These are phyloP conservation scores for Kwoniella sp. DNA, from an alignment of 768 basidiomycete genomes.

Conservation along the genomic window DNA sequence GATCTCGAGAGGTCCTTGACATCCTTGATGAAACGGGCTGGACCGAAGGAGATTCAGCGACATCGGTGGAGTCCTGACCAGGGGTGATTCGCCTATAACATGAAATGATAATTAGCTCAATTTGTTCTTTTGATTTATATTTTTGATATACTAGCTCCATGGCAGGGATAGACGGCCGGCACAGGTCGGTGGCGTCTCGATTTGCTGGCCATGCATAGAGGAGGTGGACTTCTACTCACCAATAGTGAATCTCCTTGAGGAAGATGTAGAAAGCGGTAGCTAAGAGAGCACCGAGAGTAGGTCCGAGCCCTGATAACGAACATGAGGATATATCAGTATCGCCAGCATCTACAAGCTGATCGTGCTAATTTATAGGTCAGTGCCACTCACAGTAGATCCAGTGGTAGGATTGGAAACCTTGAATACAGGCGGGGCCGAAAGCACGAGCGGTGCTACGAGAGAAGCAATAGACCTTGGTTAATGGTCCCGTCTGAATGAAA, in stretches of 20 bases:
- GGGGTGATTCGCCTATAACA: constrained; percentile 22
- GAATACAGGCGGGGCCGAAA: constrained; percentile 48
- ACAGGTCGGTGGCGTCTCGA: too few species aligned
- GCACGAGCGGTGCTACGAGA: constrained; percentile 48
- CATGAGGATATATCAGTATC: not conserved
- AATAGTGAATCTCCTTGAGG: constrained; percentile 59
- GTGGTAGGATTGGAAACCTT: constrained; percentile 46
- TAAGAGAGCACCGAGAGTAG: constrained; percentile 67
- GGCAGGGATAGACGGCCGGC: too few species aligned
- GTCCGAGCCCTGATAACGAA: constrained; percentile 65
- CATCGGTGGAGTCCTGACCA: constrained; percentile 30
- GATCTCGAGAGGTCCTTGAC: constrained; percentile 2
- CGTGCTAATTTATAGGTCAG: too few species aligned
- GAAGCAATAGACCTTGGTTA: too few species aligned
- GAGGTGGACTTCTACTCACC: too few species aligned
- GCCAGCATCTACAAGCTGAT: not conserved
- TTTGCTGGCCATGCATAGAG: too few species aligned
- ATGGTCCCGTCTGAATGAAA: too few species aligned
- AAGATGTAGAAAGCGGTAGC: constrained; percentile 64
- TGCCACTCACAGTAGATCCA: constrained; percentile 48
- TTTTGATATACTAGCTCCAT: too few species aligned
- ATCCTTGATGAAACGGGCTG: constrained; percentile 5
- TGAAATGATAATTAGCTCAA: too few species aligned
- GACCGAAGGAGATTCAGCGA: constrained; percentile 6
- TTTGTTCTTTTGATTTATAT: too few species aligned